Base-by-base conservation (phyloP, 352 stramenopile species). In the Globisporangium mamillatum region DNA sequence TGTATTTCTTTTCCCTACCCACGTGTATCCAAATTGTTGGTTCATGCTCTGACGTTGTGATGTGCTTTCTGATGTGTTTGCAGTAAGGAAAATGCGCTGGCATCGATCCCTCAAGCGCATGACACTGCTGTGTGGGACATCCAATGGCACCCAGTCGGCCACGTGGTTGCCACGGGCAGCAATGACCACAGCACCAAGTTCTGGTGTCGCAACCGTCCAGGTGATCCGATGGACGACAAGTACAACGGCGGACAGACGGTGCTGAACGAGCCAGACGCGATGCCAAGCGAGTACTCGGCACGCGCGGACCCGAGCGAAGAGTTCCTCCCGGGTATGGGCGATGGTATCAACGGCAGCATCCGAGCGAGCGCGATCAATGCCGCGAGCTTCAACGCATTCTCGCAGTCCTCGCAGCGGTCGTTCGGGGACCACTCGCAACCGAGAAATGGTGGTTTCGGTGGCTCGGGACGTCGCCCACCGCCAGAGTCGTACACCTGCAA, bases 131-230 rank as follows among this genome's bases (percentile, higher is more conserved):
- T 99, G 62, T 99, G 97, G 97, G 94, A 99, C 75, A 97, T 99
- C 73, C 94, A 98, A 74, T 99, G 97, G 97, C 96, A 99, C 79
- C 97, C 97, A 9, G 90, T 97, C 22, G 97, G 97, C 32, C 96
- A 99, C 68, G 88, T 99, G 32, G 79, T 99, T 20, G 97, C 96
- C 3, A 99, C 94, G 12, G 97, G 93, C 60, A 97, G 86, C 64
- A 98, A 99, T 73, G 97, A 99, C 76, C 84, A 98, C 72, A 98
- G 96, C 69, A 98, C 96, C 44, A 99, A 99, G 79, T 99, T 99
- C 67, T 99, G 97, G 97, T 95, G 91, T 44, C 88, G 97, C 58
- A 98, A 99, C 74, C 90, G 97, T 48, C 90, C 95, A 0, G 97
- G 97, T 34, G 86, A 94, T 41, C 88, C 83, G 32, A 94, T 95